Conservation (phyloP, 805 yeast species). For the Wickerhamia fluorescens region DNA sequence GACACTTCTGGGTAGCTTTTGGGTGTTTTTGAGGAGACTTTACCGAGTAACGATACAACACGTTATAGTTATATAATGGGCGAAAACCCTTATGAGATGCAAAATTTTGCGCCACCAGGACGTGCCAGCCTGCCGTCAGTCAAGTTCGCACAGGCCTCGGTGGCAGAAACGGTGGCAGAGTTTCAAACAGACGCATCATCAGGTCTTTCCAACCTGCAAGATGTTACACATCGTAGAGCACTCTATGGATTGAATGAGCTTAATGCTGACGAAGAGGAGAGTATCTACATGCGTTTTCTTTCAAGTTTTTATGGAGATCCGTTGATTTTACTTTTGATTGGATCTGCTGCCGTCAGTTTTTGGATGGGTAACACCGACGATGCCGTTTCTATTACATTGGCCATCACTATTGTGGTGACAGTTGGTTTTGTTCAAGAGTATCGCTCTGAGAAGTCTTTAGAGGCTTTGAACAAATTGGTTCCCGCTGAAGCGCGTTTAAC, state of each 20-base stretch:
- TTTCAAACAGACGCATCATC: slow-evolving; percentile 50
- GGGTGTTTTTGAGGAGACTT: too few relatives aligned
- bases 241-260: slow-evolving; percentile 81
- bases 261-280: slow-evolving; percentile 69
- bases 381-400: slow-evolving; percentile 88
- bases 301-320: slow-evolving; percentile 87
- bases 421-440: slow-evolving; percentile 98
- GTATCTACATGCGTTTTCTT: slow-evolving; percentile 61
- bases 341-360: slow-evolving; percentile 81
- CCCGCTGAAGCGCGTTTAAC: slow-evolving; percentile 96
- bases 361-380: slow-evolving; percentile 96
- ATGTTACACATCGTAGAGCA: slow-evolving; percentile 61
- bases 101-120: slow-evolving; percentile 12
- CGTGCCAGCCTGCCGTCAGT: slow-evolving; percentile 49
- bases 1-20: too few relatives aligned
- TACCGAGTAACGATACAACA: too few relatives aligned
- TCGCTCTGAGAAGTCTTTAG: slow-evolving; percentile 88
- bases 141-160: slow-evolving; percentile 51
- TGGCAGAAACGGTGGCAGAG: slow-evolving; percentile 57
- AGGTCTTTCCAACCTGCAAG: slow-evolving; percentile 68
- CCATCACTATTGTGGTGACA: slow-evolving; percentile 86
- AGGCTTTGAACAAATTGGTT: slow-evolving; percentile 85
- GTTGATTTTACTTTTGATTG: slow-evolving; percentile 77
- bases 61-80: slow-evolving; percentile 18
- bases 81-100: slow-evolving; percentile 32